Evolutionary conservation across 2,329 filamentous ascomycete species (phyloP), one percentile per base, ranked within the genome.

Genomic region (Pezicula carpinea): DNA sequence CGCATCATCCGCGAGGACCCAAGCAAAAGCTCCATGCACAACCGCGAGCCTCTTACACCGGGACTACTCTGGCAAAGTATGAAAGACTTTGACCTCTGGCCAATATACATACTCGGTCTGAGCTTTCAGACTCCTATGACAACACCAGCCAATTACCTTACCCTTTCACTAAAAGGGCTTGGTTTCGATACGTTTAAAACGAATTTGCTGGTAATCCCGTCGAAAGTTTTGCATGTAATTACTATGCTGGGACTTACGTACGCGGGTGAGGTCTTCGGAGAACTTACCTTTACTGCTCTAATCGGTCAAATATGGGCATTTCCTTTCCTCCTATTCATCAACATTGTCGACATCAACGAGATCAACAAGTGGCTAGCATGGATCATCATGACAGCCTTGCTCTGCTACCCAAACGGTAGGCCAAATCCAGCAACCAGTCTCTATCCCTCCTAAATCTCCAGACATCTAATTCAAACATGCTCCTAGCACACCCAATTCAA

Each of bases 151-250:
- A 69, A 70, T 14, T 85, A 84, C 50, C 69, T 86, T 5, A 81
- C 82, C 0, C 70, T 83, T 5, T 78, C 75, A 1, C 69, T 85
- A 5, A 73, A 74, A 39, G 66, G 69, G 2, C 66, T 85, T 0
- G 82, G 74, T 2, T 83, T 83, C 63, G 66, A 71, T 50, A 80
- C 76, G 2, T 82, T 87, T 61, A 66, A 79, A 18, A 73, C 80
- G 2, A 87, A 85, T 57, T 60, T 87, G 29, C 71, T 87, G 6
- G 74, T 76, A 2, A 84, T 86, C n/a, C 76, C 79, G 0, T 72
- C 67, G 4, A 73, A 73, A 43, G 69, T 71, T 2, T 56, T 77
- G 8, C 73, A 74, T 48, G 73, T 78, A 34, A 61, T 68, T 36
- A 68, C 65, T 1, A 63, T 70, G 36, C 39, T 61, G 6, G 46